Base-by-base conservation (phyloP, 2,329 filamentous ascomycete species). In the Seiridium cupressi region DNA sequence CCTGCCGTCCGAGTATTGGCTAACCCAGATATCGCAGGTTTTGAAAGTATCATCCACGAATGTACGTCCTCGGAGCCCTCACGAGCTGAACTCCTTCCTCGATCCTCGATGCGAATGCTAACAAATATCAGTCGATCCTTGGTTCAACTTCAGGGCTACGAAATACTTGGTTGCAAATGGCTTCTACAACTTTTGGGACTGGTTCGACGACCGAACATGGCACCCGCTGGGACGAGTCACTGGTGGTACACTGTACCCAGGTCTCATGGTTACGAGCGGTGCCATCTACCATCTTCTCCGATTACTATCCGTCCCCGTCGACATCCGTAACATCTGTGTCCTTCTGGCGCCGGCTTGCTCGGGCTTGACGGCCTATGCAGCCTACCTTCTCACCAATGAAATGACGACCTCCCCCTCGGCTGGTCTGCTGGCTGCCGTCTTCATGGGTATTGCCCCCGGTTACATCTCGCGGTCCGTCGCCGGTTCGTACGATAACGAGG, bases 191-290 rank as follows among this genome's bases (percentile, higher is more conserved):
- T 99, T 99, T 76, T 99, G 95, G 95, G 94, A 99, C 77, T 99
- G 95, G 95, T 99, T 99, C 73, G 95, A 99, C 78, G 95, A 99
- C 82, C 89, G 95, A 81, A 99, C 95, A 87, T 99, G 95, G 95
- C 94, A 99, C 79, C 95, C 95, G 69, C 90, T 99, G 63, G 95
- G 95, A 70, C 92, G 95, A 81, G 95, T 99, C 73, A 99, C 95
- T 62, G 95, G 95, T 78, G 95, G 95, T 73, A 99, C 95, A n/a
- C 86, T 99, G 64, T 99, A 99, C 76, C 95, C 95, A 55, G 95
- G 95, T 70, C 84, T 99, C 72, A 99, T 99, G 95, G 96, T 99
- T 69, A 99, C 95, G 73, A 98, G 94, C 78, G 96, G 95, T 69
- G 88, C 85, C 77, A 98, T 99, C 78, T 98, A 97, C 83, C 94